These are phyloP conservation scores for Chytriomyces sp. DNA, from an alignment of 192 early-diverging fungal genomes.

Conservation along the genomic window DNA sequence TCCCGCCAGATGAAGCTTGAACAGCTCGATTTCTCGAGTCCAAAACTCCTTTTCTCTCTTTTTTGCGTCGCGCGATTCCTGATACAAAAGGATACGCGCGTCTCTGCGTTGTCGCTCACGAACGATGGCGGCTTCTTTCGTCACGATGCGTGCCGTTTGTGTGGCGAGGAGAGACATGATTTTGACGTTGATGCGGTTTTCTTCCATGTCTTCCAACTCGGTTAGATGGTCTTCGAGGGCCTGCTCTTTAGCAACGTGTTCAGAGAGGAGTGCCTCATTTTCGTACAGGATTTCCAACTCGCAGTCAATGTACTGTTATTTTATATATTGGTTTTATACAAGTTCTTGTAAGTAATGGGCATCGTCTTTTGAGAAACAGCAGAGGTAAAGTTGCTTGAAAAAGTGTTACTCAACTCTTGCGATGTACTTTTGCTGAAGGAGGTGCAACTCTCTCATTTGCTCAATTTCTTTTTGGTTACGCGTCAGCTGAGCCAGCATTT, in stretches of 20 bases:
- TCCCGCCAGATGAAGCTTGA: slow-evolving; percentile 16
- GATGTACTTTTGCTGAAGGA: slow-evolving; percentile 33
- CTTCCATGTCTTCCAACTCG: slow-evolving; percentile 26
- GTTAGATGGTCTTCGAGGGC: slow-evolving; percentile 36
- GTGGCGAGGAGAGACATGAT: slow-evolving; percentile 20
- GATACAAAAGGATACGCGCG: slow-evolving; percentile 1
- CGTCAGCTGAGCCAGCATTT: slow-evolving; percentile 26
- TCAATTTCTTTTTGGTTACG: slow-evolving; percentile 40
- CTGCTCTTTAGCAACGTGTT: slow-evolving; percentile 36
- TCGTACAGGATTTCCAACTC: slow-evolving; percentile 39
- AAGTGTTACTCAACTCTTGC: slow-evolving; percentile 27
- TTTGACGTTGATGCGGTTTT: slow-evolving; percentile 26
- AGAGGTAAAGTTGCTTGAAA: not conserved
- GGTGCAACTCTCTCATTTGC: slow-evolving; percentile 38
- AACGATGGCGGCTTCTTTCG: slow-evolving; percentile 17
- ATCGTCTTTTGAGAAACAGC: not conserved
- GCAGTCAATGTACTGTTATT: slow-evolving; percentile 26
- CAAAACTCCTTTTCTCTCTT: slow-evolving; percentile 34
- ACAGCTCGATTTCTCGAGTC: slow-evolving; percentile 16
- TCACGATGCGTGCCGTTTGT: slow-evolving; percentile 12
- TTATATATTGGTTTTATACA: not conserved
- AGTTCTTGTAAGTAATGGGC: not conserved
- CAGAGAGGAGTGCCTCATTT: slow-evolving; percentile 36
- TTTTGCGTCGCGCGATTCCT: slow-evolving; percentile 30
- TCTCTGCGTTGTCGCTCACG: slow-evolving; percentile 24